phyloP scores from a whole-genome alignment of 371 early-diverging fungal species.

The Dinochytrium kinnereticum region DNA sequence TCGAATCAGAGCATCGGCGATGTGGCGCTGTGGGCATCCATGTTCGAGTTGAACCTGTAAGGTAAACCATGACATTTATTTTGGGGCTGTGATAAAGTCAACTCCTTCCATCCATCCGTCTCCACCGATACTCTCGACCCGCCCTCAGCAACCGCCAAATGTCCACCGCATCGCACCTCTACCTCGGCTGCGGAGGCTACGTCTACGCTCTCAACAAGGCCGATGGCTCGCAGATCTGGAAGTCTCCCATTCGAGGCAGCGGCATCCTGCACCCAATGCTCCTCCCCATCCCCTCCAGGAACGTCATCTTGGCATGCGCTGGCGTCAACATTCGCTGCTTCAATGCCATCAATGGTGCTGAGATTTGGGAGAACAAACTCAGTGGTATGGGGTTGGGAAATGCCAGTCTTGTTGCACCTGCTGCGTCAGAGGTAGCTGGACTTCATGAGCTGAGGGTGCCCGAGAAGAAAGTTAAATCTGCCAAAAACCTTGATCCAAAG shows the following conservation, averaged over 20 bases:
- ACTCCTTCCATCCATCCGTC: too few species aligned
- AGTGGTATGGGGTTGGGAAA: slow-evolving; percentile 21
- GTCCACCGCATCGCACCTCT: not conserved
- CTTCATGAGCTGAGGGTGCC: not conserved
- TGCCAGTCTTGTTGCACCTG: not conserved
- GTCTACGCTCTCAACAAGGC: slow-evolving; percentile 11
- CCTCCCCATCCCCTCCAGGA: not conserved
- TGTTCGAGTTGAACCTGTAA: too few species aligned
- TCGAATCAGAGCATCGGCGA: too few species aligned
- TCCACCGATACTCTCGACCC: too few species aligned
- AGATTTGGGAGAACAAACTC: slow-evolving; percentile 29
- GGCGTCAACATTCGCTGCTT: slow-evolving; percentile 12
- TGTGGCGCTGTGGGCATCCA: too few species aligned
- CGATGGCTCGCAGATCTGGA: not conserved
- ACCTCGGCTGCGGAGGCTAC: not conserved
- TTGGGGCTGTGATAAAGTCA: too few species aligned
- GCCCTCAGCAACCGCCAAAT: too few species aligned
- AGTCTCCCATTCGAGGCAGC: not conserved
- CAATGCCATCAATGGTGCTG: not conserved
- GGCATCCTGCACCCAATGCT: not conserved
- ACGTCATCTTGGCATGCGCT: slow-evolving; percentile 2
- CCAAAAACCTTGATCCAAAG: not conserved
- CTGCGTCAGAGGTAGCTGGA: not conserved
- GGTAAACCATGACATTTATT: too few species aligned
- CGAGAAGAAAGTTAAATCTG: not conserved